Evolutionary conservation across 305 asterid species (phyloP).

Genomic region (Fraxinus latifolia): DNA sequence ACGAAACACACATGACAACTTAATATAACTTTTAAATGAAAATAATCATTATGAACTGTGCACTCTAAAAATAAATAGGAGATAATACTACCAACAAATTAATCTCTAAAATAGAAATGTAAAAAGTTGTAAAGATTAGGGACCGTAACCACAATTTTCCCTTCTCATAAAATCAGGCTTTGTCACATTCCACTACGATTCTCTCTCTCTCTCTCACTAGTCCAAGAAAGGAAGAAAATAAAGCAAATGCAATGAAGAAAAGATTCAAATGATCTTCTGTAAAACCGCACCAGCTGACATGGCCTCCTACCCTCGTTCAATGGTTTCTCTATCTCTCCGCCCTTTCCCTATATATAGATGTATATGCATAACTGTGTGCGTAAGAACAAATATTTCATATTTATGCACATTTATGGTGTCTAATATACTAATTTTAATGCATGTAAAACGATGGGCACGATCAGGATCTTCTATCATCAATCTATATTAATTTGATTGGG

Average conservation of each 20-base stretch:
- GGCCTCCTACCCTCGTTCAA: conserved; percentile 70
- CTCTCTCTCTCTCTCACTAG: not conserved
- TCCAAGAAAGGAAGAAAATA: conserved; percentile 24
- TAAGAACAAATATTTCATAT: not conserved
- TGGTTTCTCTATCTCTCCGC: conserved; percentile 31
- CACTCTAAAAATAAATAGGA: not conserved
- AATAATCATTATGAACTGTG: too few species aligned
- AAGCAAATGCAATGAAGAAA: conserved; percentile 27
- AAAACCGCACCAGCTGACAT: conserved; percentile 57
- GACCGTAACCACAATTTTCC: not conserved
- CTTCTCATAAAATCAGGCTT: not conserved
- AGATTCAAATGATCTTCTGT: conserved; percentile 53
- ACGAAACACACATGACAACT: not conserved
- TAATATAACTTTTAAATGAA: not conserved
- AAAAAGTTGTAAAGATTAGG: not conserved
- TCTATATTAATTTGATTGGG: not conserved
- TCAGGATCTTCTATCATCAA: not conserved
- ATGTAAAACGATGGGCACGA: conserved; percentile 12
- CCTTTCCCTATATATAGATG: not conserved
- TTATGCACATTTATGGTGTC: not conserved
- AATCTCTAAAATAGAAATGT: not conserved
- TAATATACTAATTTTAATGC: not conserved
- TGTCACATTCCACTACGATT: conserved; percentile 14
- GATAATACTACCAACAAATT: not conserved
- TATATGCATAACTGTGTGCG: not conserved